Conservation (phyloP, 139 green algal genomes). For the Haematococcus lacustris region DNA sequence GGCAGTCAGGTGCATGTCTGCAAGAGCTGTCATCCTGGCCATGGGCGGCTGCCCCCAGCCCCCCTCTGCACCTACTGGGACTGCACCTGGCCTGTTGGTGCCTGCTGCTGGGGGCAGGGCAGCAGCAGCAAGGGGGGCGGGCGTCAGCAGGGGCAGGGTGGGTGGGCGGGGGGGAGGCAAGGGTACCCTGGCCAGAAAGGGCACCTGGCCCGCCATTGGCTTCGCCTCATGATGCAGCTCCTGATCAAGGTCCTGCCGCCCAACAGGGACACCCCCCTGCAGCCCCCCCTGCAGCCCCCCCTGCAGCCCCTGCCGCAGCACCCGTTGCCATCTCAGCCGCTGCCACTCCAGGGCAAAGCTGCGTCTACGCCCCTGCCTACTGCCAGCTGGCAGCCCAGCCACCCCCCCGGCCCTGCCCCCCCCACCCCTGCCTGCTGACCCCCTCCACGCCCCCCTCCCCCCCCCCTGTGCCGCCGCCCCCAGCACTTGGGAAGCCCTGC, state of each 20-base stretch:
- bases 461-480: too few relatives aligned
- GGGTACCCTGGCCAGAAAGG: background rate
- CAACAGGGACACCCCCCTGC: background rate
- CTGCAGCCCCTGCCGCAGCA: too few relatives aligned
- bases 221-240: background rate
- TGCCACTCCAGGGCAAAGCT: too few relatives aligned
- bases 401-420: too few relatives aligned
- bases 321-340: too few relatives aligned
- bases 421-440: too few relatives aligned
- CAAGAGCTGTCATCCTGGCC: background rate
- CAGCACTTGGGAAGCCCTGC: too few relatives aligned
- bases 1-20: background rate
- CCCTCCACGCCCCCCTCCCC: too few relatives aligned
- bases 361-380: too few relatives aligned
- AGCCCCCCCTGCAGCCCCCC: too few relatives aligned
- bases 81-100: background rate
- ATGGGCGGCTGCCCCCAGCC: background rate
- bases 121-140: background rate
- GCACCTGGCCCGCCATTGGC: background rate
- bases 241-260: background rate
- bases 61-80: background rate
- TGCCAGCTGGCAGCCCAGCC: too few relatives aligned
- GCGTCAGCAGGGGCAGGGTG: background rate
- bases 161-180: background rate
- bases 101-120: background rate